Evolutionary conservation across 139 green algal species (phyloP).

Genomic region (Raphidocelis subcapitata): DNA sequence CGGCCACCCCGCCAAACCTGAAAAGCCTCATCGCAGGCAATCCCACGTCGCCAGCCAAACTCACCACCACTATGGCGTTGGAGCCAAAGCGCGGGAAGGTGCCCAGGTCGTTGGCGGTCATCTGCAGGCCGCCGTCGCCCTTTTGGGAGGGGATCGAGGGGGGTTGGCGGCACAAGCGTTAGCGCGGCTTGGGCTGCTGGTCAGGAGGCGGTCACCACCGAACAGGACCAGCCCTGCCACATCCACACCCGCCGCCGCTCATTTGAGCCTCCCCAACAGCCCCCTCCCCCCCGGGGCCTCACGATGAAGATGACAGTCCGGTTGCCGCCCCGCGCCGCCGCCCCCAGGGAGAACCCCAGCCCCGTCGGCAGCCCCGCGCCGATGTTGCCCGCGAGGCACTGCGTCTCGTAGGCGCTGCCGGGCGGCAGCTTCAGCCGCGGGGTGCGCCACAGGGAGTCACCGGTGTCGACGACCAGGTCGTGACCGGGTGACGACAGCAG

Average conservation of each 20-base stretch:
- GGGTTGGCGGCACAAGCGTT: too few relatives aligned
- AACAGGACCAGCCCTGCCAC: too few relatives aligned
- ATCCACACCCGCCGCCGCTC: background rate
- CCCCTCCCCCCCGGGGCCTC: too few relatives aligned
- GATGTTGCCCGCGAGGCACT: conserved; percentile 10
- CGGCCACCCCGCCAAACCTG: background rate
- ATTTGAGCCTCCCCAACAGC: too few relatives aligned
- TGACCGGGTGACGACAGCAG: background rate
- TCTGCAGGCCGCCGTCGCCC: conserved; percentile 18
- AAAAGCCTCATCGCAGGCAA: too few relatives aligned
- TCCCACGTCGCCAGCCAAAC: too few relatives aligned
- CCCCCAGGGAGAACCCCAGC: conserved; percentile 7
- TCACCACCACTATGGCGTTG: too few relatives aligned
- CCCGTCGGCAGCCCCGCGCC: background rate
- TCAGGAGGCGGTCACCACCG: too few relatives aligned
- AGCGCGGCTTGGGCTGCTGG: too few relatives aligned
- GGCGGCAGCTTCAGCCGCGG: conserved; percentile 2
- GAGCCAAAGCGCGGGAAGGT: conserved; percentile 4
- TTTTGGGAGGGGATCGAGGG: too few relatives aligned
- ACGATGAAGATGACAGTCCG: too few relatives aligned
- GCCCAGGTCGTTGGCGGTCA: conserved; percentile 6
- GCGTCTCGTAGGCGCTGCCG: conserved; percentile 3
- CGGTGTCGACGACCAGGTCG: conserved; percentile 10
- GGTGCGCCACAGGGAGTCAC: conserved; percentile 4
- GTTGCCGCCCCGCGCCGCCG: too few relatives aligned